Base-by-base conservation (phyloP, 1,284 basidiomycete species). In the Athelia sp. region DNA sequence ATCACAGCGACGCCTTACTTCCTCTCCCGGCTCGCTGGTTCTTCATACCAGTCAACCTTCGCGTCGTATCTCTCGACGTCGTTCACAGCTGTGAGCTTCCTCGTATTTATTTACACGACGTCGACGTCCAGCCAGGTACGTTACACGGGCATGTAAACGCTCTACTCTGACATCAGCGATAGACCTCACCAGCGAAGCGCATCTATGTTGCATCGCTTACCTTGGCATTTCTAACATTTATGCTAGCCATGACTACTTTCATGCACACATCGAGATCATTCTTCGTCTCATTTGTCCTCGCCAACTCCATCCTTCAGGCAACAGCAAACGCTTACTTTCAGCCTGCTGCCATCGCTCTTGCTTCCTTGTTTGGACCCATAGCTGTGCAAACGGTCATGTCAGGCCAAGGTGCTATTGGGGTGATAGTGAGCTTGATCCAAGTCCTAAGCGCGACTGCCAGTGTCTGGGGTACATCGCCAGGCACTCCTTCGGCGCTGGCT, bases 1-100 rank as follows among this genome's bases (percentile, higher is more conserved):
- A 89, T 90, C 26, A 91, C 86, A 9, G 87, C 83, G 0, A 84
- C 78, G 29, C 81, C 87, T 0, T 91, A 82, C 64, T 90, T 91
- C 63, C 61, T 86, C 40, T 78, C 84, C 4, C 73, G 84, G 46
- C 62, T 90, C 19, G 70, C 68, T 8, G 75, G 71, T 34, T 82
- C 85, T 1, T 62, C 80, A 3, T 55, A 86, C 22, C 69, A 74
- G 53, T 64, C 71, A 45, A 72, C 82, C 13, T 91, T 90, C 62
- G 74, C 75, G 51, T 88, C 87, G 2, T 91, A 85, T 58, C 70
- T 88, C 21, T 80, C 84, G 2, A 77, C 75, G 3, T 68, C 81
- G 19, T 82, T 87, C 68, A 82, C 83, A 17, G 62, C 78, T 31
- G 63, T 82, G 45, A 79, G 85, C 64, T 77, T 92, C 60, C 48